These are phyloP conservation scores for Fusarium sulawesiense DNA, from an alignment of 2,329 filamentous ascomycete genomes.

Conservation along the genomic window DNA sequence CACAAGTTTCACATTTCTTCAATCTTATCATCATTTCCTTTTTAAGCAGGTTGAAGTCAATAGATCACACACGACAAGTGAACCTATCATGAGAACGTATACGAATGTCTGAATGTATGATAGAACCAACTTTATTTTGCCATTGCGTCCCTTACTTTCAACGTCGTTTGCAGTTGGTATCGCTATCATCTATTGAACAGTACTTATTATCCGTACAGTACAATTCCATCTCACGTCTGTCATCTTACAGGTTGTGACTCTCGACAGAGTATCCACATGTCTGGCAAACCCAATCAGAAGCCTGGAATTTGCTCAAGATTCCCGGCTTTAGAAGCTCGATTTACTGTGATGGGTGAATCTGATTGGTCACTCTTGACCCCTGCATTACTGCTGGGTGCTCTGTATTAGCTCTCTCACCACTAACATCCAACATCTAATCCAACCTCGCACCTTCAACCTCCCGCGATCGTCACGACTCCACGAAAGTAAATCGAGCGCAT, in stretches of 20 bases:
- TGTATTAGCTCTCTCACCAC: constrained; percentile 40
- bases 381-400: constrained; percentile 21
- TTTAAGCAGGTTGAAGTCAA: background rate
- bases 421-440: constrained; percentile 28
- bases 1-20: background rate
- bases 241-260: constrained; percentile 3
- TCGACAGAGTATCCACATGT: constrained; percentile 3
- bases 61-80: background rate
- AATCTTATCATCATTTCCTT: background rate
- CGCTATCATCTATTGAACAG: background rate
- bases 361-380: constrained; percentile 34
- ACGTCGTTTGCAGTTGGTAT: background rate
- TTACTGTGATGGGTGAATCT: constrained; percentile 13
- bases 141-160: background rate
- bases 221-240: background rate
- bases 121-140: background rate
- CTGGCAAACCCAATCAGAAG: constrained; percentile 30
- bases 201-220: background rate
- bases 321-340: constrained; percentile 33
- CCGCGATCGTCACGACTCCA: constrained; percentile 30
- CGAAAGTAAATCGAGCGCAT: constrained; percentile 23
- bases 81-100: background rate
- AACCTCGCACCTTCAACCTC: constrained; percentile 33
- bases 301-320: constrained; percentile 6
- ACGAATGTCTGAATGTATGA: background rate